Base-by-base conservation (phyloP, 2,329 filamentous ascomycete genomes). In the Shiraia bambusicola region DNA sequence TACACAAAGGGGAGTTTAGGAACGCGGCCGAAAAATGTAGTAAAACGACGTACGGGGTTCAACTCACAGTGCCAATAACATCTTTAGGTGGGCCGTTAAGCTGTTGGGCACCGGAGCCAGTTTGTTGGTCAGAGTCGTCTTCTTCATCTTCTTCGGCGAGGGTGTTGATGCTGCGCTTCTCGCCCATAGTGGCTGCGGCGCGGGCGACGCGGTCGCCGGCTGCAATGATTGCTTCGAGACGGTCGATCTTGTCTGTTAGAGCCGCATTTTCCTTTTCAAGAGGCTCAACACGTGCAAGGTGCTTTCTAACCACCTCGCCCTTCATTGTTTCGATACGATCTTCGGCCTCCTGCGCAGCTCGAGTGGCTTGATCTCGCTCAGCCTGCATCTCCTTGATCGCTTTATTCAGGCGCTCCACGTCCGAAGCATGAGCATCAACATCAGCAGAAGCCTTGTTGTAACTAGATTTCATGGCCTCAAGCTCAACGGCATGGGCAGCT, bases 41-140 rank as follows among this genome's bases (percentile, higher is more conserved):
- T 12, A 43, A 28, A 0, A 16, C 43, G 36, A 27, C 34, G 37
- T 48, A 37, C 31, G 30, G 37, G 34, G 37, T 28, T 34, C 16
- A 34, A 65, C 65, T 65, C 52, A 69, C 65, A 52, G 63, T 69
- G 45, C 60, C 63, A 13, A 67, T 46, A 7, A 67, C 57, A 32
- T 67, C 65, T 11, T 42, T 50, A 13, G 44, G 16, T 9, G 39
- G 25, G 15, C 54, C 52, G 11, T 53, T 50, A 22, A 8, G 19
- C 7, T 26, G 28, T 9, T 34, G 37, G 35, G 42, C 34, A 37
- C 46, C 37, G 28, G 43, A 14, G 32, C 32, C 15, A 34, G 43
- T 13, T 37, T 43, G 24, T 47, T 40, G 25, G 6, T 42, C 42
- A 1, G 4, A 5, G 8, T 45, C 28, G 8, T 34, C 37, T 12